Conservation (phyloP, 2,329 filamentous ascomycete species). For the Lachnellula arida region DNA sequence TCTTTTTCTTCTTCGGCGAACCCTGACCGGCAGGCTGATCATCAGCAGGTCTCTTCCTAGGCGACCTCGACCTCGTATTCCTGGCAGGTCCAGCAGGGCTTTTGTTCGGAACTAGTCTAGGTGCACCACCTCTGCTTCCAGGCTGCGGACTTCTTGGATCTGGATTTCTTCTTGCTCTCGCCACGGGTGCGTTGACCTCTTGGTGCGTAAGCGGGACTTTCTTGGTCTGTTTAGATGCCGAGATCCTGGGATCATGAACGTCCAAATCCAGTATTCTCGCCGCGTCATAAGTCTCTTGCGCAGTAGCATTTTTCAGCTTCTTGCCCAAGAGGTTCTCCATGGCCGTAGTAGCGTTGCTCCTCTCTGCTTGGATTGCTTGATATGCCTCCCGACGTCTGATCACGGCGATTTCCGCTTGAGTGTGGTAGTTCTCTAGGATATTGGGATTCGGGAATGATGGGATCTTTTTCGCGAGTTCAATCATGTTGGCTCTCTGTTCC, state of each 20-base stretch:
- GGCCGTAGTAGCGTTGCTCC: neutral
- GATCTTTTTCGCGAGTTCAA: slow-evolving; percentile 7
- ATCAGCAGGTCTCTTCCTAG: too few species aligned
- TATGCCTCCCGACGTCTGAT: slow-evolving; percentile 1
- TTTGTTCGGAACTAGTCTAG: too few species aligned
- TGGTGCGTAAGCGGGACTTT: too few species aligned
- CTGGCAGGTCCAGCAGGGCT: too few species aligned
- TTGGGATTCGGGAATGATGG: slow-evolving; percentile 9
- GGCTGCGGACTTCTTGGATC: too few species aligned
- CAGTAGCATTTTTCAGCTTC: neutral
- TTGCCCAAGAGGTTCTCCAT: neutral
- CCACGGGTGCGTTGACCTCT: too few species aligned
- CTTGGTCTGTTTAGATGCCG: too few species aligned
- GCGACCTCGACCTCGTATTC: too few species aligned
- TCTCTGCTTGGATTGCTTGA: neutral
- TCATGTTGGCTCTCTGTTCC: slow-evolving; percentile 10
- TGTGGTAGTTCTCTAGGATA: slow-evolving; percentile 17
- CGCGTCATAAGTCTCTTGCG: neutral
- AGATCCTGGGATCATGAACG: neutral
- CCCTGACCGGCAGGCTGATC: too few species aligned
- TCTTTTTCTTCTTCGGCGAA: too few species aligned
- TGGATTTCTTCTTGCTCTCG: too few species aligned
- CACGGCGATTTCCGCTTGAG: slow-evolving; percentile 12
- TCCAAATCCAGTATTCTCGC: neutral
- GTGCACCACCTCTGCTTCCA: too few species aligned